phyloP scores from a whole-genome alignment of 1,139 yeast genomes.

The Pichia sp. region DNA sequence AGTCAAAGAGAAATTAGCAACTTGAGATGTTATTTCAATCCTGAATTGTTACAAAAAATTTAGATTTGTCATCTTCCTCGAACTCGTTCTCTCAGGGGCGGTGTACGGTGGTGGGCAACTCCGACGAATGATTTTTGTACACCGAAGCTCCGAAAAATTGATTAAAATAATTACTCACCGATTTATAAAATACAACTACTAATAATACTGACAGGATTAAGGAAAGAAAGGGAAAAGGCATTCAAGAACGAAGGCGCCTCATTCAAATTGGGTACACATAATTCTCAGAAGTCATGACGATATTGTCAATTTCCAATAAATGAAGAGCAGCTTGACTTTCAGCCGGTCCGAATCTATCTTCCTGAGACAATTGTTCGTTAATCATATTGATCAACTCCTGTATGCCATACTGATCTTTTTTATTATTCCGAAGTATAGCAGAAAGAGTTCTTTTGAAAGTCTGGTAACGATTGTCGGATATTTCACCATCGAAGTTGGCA shows the following conservation, averaged over 20 bases:
- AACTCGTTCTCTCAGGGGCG: neutral
- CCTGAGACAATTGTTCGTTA: slow-evolving; percentile 48
- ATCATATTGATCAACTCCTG: slow-evolving; percentile 23
- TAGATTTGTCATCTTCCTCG: slow-evolving; percentile 4
- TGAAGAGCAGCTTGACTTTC: slow-evolving; percentile 56
- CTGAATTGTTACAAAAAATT: neutral
- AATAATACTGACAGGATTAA: slow-evolving; percentile 6
- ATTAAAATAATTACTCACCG: neutral
- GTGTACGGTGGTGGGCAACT: slow-evolving; percentile 1
- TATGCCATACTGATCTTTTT: slow-evolving; percentile 22
- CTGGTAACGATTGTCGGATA: slow-evolving; percentile 32
- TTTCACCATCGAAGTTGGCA: slow-evolving; percentile 21
- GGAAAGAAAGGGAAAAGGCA: slow-evolving; percentile 1
- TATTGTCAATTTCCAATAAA: slow-evolving; percentile 51
- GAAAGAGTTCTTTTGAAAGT: slow-evolving; percentile 30
- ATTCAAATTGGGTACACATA: slow-evolving; percentile 54
- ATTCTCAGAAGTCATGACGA: slow-evolving; percentile 58
- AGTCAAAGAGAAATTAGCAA: no score
- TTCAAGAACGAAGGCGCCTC: neutral
- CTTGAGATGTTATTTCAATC: neutral
- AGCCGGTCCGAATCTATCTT: slow-evolving; percentile 49
- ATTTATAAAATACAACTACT: slow-evolving; percentile 4
- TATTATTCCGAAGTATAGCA: slow-evolving; percentile 27
- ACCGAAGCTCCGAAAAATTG: neutral
- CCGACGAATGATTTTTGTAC: neutral